These are phyloP conservation scores for Rubroboletus pulcherrimus DNA, from an alignment of 768 basidiomycete genomes.

Conservation along the genomic window DNA sequence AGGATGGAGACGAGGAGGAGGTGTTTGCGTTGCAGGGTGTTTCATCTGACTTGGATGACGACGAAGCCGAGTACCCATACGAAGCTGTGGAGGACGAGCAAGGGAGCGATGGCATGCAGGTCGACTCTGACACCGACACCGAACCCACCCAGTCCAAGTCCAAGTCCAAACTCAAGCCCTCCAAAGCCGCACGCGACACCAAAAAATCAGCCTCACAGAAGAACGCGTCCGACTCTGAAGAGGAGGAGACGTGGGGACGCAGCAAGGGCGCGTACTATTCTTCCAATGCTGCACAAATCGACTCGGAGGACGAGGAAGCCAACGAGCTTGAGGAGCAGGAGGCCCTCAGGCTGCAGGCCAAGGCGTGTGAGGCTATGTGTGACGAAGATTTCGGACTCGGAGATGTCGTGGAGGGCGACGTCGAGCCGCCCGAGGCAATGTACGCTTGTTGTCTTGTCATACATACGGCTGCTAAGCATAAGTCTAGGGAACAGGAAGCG, in stretches of 20 bases:
- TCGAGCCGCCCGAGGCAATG: conserved; percentile 27
- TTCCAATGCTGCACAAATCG: conserved; percentile 75
- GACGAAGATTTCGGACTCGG: conserved; percentile 85
- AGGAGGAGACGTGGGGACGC: conserved; percentile 75
- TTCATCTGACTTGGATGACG: conserved; percentile 34
- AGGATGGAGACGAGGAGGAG: conserved; percentile 65
- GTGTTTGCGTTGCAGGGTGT: conserved; percentile 73
- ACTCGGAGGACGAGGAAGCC: conserved; percentile 86
- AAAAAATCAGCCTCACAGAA: conserved; percentile 10
- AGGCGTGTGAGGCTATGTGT: conserved; percentile 62
- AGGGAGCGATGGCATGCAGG: conserved; percentile 23
- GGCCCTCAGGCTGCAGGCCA: conserved; percentile 72
- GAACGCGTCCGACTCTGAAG: conserved; percentile 28
- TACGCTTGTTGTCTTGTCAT: conserved; percentile 12
- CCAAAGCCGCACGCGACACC: conserved; percentile 9
- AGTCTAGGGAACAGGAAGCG: conserved; percentile 16
- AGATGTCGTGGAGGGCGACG: conserved; percentile 45
- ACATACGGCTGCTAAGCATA: conserved; percentile 3
- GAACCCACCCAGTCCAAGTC: conserved; percentile 4
- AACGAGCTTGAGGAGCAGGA: conserved; percentile 88
- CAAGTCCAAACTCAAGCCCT: conserved; percentile 12
- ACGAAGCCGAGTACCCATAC: conserved; percentile 37
- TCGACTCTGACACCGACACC: conserved; percentile 5
- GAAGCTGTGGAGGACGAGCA: conserved; percentile 11
- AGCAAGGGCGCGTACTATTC: conserved; percentile 82